phyloP scores from a whole-genome alignment of 169 alveolate species.

The Cryptosporidium felis region DNA sequence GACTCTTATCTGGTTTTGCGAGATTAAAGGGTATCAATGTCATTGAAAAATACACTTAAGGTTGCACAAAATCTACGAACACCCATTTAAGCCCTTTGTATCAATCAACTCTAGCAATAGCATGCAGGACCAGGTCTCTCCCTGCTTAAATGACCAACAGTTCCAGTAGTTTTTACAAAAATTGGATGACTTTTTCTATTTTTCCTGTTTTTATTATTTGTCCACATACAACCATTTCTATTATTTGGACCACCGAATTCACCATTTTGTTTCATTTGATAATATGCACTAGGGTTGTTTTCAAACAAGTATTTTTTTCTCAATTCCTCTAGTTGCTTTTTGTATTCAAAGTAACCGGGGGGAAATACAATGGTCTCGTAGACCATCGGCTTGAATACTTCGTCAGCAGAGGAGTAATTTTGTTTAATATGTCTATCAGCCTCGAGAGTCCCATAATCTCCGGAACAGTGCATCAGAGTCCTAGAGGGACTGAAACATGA shows the following conservation, averaged over 20 bases:
- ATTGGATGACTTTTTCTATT: slow-evolving; percentile 3
- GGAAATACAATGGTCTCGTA: slow-evolving; percentile 64
- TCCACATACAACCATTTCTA: slow-evolving; percentile 20
- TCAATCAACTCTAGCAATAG: too few relatives aligned
- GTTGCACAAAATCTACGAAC: too few relatives aligned
- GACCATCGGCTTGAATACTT: slow-evolving; percentile 57
- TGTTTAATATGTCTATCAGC: slow-evolving; percentile 22
- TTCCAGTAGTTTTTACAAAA: slow-evolving; percentile 50
- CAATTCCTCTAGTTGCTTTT: slow-evolving; percentile 44
- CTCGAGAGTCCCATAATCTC: slow-evolving; percentile 5
- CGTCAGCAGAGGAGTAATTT: slow-evolving; percentile 44
- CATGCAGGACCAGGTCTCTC: slow-evolving; percentile 54
- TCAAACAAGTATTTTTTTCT: slow-evolving; percentile 38
- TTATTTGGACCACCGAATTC: background rate
- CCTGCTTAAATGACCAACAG: slow-evolving; percentile 37
- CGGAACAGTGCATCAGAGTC: slow-evolving; percentile 56
- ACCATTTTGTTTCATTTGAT: slow-evolving; percentile 32
- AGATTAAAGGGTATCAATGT: too few relatives aligned
- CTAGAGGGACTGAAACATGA: slow-evolving; percentile 48
- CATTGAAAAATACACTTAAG: too few relatives aligned
- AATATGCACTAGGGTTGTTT: slow-evolving; percentile 39
- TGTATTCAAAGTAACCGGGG: slow-evolving; percentile 64
- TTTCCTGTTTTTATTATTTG: background rate
- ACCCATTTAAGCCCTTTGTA: too few relatives aligned
- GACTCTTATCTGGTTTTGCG: too few relatives aligned